These are phyloP conservation scores for Sporothrix curviconia DNA, from an alignment of 2,329 filamentous ascomycete species.

Conservation along the genomic window DNA sequence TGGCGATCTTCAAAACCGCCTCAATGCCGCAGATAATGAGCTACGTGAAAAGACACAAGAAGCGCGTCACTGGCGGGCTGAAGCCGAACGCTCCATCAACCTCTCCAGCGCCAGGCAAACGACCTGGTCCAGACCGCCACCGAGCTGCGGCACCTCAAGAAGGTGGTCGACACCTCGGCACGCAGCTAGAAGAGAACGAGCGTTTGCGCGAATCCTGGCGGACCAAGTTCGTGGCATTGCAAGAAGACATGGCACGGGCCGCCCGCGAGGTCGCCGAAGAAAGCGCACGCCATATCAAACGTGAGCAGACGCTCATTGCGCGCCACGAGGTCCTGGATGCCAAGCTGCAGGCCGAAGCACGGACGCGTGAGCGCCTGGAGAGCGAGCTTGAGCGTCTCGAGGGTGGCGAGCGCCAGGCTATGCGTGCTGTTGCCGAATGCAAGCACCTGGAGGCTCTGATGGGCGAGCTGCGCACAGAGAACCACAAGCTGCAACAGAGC, in stretches of 20 bases:
- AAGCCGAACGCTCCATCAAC: constrained; percentile 54
- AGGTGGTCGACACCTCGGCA: constrained; percentile 66
- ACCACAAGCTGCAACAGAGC: constrained; percentile 64
- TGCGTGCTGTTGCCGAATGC: constrained; percentile 56
- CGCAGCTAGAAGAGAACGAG: constrained; percentile 79
- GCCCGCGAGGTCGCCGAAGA: constrained; percentile 76
- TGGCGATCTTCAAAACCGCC: constrained; percentile 49
- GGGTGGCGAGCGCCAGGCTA: constrained; percentile 56
- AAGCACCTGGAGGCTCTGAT: constrained; percentile 53
- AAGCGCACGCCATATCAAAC: constrained; percentile 69
- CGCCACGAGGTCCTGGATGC: constrained; percentile 74
- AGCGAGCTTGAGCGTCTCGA: constrained; percentile 61
- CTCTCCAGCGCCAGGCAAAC: constrained; percentile 42
- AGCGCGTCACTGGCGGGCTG: constrained; percentile 53
- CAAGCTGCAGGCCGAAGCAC: constrained; percentile 66
- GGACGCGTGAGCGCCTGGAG: constrained; percentile 61
- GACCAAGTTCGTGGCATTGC: constrained; percentile 73
- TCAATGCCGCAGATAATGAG: constrained; percentile 48
- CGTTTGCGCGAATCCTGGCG: constrained; percentile 78
- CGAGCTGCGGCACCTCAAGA: constrained; percentile 67
- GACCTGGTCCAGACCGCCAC: constrained; percentile 44
- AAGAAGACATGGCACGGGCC: constrained; percentile 77
- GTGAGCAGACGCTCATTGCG: constrained; percentile 71
- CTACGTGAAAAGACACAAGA: constrained; percentile 51
- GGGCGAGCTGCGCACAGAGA: constrained; percentile 56